These are phyloP conservation scores for Peronospora belbahrii DNA, from an alignment of 352 stramenopile genomes.

Conservation along the genomic window DNA sequence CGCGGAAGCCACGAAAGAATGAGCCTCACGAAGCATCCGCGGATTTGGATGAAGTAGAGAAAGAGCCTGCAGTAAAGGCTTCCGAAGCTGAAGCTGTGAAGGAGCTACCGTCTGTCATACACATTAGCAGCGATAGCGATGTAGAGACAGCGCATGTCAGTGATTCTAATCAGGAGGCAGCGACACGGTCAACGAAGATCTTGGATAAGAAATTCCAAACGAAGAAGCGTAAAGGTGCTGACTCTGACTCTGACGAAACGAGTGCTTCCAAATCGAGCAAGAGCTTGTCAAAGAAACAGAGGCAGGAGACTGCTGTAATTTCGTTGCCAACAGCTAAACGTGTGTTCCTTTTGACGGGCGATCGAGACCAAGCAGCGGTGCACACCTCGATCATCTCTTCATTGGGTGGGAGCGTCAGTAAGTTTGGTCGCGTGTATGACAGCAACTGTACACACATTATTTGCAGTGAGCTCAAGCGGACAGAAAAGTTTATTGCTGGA, in stretches of 20 bases:
- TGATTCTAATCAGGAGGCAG: conserved; percentile 5
- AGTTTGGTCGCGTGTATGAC: conserved; percentile 64
- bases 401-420: conserved; percentile 53
- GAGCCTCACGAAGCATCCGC: conserved; percentile 9
- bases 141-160: conserved; percentile 3
- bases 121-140: conserved; percentile 20
- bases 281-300: conserved; percentile 22
- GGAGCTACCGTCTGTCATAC: conserved; percentile 15
- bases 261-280: conserved; percentile 7
- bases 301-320: conserved; percentile 17
- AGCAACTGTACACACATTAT: conserved; percentile 77
- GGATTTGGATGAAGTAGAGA: conserved; percentile 14
- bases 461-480: conserved; percentile 80
- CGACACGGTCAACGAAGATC: conserved; percentile 14
- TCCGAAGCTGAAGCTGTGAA: conserved; percentile 9
- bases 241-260: conserved; percentile 13
- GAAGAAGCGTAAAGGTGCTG: conserved; percentile 23
- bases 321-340: conserved; percentile 15
- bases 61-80: conserved; percentile 15
- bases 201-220: conserved; percentile 15
- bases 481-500: conserved; percentile 80
- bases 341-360: conserved; percentile 69
- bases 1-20: conserved; percentile 15
- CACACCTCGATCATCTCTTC: conserved; percentile 72
- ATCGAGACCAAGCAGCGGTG: conserved; percentile 55